Percentiles rank a stretch among this genome's conserved stretches.
phyloP scores from a whole-genome alignment of 257 asterid genomes.

The Lycium ferocissimum region DNA sequence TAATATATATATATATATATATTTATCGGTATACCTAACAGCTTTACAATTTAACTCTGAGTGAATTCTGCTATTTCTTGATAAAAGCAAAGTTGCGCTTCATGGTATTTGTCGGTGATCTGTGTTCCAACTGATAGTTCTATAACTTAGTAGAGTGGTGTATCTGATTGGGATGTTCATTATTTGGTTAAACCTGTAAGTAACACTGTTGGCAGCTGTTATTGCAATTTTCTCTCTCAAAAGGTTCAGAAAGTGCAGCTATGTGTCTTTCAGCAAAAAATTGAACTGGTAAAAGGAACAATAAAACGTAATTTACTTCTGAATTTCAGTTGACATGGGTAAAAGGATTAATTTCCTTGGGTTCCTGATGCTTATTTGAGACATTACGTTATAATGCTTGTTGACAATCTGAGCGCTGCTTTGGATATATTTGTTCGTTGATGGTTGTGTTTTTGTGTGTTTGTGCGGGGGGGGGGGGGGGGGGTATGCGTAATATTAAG shows the following conservation, averaged over 20 bases:
- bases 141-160: not conserved
- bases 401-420: not conserved
- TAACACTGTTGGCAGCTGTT: not conserved
- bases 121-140: not conserved
- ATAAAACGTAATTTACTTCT: not conserved
- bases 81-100: not conserved
- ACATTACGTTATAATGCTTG: not conserved
- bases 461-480: not conserved
- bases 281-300: not conserved
- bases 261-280: not conserved
- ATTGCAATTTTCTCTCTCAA: not conserved
- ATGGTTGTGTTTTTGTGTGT: not conserved
- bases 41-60: constrained; percentile 15
- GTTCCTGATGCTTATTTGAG: not conserved
- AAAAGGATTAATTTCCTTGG: not conserved
- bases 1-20: not conserved
- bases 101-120: not conserved
- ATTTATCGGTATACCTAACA: not conserved
- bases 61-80: not conserved
- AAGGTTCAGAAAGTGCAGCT: not conserved
- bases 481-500: not conserved
- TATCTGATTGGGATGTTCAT: not conserved
- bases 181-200: not conserved
- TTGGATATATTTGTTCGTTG: not conserved
- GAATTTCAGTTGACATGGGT: not conserved